Conservation (phyloP, 306 rosid species). For the Glycine soja region DNA sequence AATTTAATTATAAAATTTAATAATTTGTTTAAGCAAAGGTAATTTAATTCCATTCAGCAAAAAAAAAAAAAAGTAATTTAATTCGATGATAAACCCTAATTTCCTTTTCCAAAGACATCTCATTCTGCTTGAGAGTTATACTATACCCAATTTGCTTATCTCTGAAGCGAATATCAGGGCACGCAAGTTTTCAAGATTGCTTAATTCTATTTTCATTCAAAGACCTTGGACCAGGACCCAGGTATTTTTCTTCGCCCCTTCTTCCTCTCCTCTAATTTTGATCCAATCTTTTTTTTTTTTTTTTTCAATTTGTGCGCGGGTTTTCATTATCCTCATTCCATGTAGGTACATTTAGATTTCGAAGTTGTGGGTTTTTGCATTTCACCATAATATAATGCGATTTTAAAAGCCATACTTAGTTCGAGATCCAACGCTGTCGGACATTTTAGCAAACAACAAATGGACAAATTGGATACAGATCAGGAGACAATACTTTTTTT, state of each 20-base stretch:
- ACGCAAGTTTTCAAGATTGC: neutral
- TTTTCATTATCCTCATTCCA: neutral
- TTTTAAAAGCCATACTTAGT: slow-evolving; percentile 7
- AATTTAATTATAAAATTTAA: too few species aligned
- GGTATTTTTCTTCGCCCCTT: neutral
- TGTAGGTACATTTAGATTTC: neutral
- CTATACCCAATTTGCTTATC: neutral
- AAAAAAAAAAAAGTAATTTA: too few species aligned
- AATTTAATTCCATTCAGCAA: neutral
- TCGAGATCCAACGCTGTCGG: neutral
- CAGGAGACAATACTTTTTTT: too few species aligned
- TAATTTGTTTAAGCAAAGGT: neutral
- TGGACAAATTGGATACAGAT: neutral
- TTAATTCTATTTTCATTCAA: neutral
- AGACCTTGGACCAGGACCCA: neutral
- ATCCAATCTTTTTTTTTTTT: neutral
- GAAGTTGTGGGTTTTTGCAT: neutral
- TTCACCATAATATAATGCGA: neutral
- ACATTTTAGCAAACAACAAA: neutral
- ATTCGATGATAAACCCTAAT: neutral
- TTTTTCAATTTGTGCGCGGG: neutral
- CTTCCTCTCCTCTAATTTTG: neutral
- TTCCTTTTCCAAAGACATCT: neutral
- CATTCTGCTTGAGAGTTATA: too few species aligned
- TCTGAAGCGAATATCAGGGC: neutral